phyloP scores from a whole-genome alignment of 2,329 filamentous ascomycete species.

The Calonectria ilicicola region DNA sequence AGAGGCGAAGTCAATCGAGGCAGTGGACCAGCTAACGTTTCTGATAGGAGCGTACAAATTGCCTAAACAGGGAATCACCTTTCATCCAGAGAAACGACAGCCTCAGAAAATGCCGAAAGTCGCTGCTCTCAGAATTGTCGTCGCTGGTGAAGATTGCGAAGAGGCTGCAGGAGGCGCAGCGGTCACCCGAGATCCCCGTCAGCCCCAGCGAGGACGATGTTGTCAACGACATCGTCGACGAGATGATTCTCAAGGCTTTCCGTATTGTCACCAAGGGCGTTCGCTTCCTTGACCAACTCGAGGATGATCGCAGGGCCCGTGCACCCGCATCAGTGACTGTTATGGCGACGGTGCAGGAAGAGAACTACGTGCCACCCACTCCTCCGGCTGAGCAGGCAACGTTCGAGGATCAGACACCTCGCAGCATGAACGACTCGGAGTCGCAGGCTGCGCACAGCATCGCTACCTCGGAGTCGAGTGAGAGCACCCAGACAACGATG shows the following conservation, averaged over 20 bases:
- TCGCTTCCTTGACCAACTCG: conserved; percentile 87
- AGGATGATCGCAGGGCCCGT: conserved; percentile 68
- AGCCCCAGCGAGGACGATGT: conserved; percentile 60
- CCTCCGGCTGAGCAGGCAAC: conserved; percentile 69
- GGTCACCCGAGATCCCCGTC: conserved; percentile 48
- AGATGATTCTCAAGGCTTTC: conserved; percentile 94
- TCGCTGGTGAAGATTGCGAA: conserved; percentile 91
- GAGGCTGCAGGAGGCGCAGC: conserved; percentile 80
- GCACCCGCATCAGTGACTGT: conserved; percentile 67
- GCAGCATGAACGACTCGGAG: conserved; percentile 52
- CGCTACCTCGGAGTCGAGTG: conserved; percentile 50
- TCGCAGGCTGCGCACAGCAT: conserved; percentile 52
- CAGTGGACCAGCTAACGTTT: conserved; percentile 2
- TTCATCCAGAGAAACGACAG: conserved; percentile 81
- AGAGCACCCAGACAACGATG: conserved; percentile 49
- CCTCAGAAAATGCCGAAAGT: conserved; percentile 85
- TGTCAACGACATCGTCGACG: conserved; percentile 84
- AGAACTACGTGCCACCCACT: conserved; percentile 70
- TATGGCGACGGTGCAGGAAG: conserved; percentile 71
- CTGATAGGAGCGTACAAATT: conserved; percentile 86
- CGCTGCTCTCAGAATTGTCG: conserved; percentile 88
- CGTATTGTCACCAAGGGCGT: conserved; percentile 93
- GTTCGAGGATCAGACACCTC: conserved; percentile 56
- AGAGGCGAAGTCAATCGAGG: neutral
- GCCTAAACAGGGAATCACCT: conserved; percentile 83